Evolutionary conservation across 768 basidiomycete species (phyloP).

Genomic region (Boletus insuetus): DNA sequence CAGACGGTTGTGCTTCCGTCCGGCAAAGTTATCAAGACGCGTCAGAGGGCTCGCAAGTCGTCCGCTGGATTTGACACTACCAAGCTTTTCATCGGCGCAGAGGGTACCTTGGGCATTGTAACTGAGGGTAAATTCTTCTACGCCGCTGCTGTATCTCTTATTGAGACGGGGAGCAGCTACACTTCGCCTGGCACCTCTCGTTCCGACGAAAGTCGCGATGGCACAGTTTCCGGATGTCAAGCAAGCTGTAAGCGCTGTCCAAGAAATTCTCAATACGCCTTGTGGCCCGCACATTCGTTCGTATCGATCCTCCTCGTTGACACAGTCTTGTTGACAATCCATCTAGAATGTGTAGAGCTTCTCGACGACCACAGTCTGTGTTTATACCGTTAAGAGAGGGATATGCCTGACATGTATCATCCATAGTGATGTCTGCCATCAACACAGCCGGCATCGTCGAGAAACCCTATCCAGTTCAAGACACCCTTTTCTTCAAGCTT

Average conservation of each 20-base stretch:
- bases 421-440: constrained; percentile 72
- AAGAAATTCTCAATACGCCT: constrained; percentile 70
- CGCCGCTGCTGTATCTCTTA: not conserved
- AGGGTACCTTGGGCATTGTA: constrained; percentile 88
- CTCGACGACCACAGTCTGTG: constrained; percentile 69
- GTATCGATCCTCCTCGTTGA: constrained; percentile 19
- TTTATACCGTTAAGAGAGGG: not conserved
- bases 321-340: not conserved
- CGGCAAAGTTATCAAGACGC: constrained; percentile 86
- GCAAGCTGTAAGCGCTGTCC: constrained; percentile 75
- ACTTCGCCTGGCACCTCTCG: constrained; percentile 70
- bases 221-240: constrained; percentile 82
- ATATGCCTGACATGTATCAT: not conserved
- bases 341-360: constrained; percentile 81
- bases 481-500: constrained; percentile 90
- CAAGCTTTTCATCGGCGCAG: constrained; percentile 87
- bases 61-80: constrained; percentile 86
- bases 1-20: constrained; percentile 83
- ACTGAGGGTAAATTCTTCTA: constrained; percentile 57
- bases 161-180: constrained; percentile 51
- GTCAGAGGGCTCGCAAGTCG: constrained; percentile 75
- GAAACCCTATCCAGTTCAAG: constrained; percentile 61
- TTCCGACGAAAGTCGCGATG: constrained; percentile 86
- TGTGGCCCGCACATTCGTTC: constrained; percentile 72
- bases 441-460: constrained; percentile 63